Evolutionary conservation across 345 rosid species (phyloP).

Genomic region (Gossypium arboreum): DNA sequence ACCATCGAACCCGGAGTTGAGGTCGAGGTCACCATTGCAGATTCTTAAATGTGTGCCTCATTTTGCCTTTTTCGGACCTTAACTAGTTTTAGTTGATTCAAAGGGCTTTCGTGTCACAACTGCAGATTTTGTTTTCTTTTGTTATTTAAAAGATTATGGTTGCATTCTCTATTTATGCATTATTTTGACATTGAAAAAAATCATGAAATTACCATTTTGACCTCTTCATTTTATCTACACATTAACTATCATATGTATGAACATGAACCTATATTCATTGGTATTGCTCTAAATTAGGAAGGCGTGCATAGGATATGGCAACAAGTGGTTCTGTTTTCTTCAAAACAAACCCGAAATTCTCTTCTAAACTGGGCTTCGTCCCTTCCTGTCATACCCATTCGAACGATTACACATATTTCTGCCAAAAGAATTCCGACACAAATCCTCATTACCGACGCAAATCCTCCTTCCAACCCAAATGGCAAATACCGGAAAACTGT

Average conservation of each 20-base stretch:
- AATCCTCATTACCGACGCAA: conserved; percentile 23
- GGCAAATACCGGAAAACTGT: conserved; percentile 16
- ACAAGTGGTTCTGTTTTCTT: conserved; percentile 6
- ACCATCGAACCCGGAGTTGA: conserved; percentile 77
- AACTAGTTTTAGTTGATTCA: background rate
- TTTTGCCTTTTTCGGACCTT: background rate
- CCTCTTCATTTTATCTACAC: too few species aligned
- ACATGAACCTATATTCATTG: background rate
- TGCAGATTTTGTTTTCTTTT: background rate
- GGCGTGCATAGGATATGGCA: conserved; percentile 5
- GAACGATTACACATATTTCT: conserved; percentile 18
- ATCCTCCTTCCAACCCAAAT: conserved; percentile 25
- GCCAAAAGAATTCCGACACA: conserved; percentile 18
- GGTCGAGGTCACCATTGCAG: conserved; percentile 75
- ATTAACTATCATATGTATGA: too few species aligned
- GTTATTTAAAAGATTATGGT: background rate
- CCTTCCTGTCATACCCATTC: conserved; percentile 12
- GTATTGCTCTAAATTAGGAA: background rate
- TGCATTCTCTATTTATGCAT: background rate
- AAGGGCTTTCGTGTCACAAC: background rate
- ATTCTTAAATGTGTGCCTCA: conserved; percentile 26
- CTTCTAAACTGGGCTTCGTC: background rate
- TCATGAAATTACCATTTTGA: background rate
- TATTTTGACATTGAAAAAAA: background rate
- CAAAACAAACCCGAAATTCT: conserved; percentile 18